phyloP scores from a whole-genome alignment of 1,284 basidiomycete genomes.

The Vanrija sp. region DNA sequence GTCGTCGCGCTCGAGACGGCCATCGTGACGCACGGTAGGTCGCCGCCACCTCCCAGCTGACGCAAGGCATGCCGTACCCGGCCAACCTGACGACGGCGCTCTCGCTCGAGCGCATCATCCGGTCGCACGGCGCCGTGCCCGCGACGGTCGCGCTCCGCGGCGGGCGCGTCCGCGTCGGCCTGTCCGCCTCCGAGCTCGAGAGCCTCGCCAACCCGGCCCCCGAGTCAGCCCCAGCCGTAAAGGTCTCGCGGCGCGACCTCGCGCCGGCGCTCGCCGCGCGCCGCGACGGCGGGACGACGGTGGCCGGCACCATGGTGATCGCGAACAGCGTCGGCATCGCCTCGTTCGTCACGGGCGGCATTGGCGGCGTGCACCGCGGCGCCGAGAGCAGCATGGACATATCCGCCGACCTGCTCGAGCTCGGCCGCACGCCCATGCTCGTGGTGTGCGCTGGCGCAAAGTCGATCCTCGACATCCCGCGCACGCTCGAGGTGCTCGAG shows the following conservation, averaged over 20 bases:
- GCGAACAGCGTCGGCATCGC: slow-evolving; percentile 78
- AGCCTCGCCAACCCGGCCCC: slow-evolving; percentile 57
- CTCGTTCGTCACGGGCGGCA: slow-evolving; percentile 54
- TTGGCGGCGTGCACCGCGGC: slow-evolving; percentile 79
- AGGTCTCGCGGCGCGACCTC: slow-evolving; percentile 85
- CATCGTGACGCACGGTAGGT: slow-evolving; percentile 76
- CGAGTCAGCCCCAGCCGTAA: slow-evolving; percentile 51
- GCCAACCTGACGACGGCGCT: slow-evolving; percentile 68
- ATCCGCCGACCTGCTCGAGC: slow-evolving; percentile 82
- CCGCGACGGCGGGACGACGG: slow-evolving; percentile 83
- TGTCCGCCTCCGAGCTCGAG: slow-evolving; percentile 64
- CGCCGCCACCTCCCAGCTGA: neutral
- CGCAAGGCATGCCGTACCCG: slow-evolving; percentile 66
- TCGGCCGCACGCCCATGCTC: slow-evolving; percentile 73
- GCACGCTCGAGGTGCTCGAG: slow-evolving; percentile 93
- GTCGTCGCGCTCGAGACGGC: slow-evolving; percentile 64
- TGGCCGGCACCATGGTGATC: slow-evolving; percentile 79
- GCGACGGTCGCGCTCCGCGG: slow-evolving; percentile 85
- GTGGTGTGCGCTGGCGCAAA: slow-evolving; percentile 93
- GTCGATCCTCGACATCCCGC: slow-evolving; percentile 88
- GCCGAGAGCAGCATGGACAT: slow-evolving; percentile 88
- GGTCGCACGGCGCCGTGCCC: slow-evolving; percentile 70
- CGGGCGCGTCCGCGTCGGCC: slow-evolving; percentile 81
- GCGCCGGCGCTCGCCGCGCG: slow-evolving; percentile 66
- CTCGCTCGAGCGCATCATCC: slow-evolving; percentile 73